phyloP scores from a whole-genome alignment of 331 rosid genomes.

The Rhamnella rubrinervis region DNA sequence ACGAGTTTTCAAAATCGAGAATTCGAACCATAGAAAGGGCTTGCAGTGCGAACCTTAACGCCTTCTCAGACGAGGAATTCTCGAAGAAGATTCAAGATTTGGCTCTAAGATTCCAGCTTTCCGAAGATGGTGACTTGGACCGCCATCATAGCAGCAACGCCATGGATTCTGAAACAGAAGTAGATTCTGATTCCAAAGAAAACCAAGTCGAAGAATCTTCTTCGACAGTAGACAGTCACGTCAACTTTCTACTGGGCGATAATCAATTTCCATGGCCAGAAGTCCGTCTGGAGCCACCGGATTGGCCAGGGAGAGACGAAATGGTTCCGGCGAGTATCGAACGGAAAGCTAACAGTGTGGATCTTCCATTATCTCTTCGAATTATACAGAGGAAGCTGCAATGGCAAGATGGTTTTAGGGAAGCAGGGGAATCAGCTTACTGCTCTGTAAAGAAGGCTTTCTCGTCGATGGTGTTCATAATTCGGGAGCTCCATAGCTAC shows the following conservation, averaged over 20 bases:
- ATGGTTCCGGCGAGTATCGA: conserved; percentile 57
- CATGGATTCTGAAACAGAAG: conserved; percentile 33
- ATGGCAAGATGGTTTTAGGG: conserved; percentile 57
- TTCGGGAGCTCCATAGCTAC: conserved; percentile 77
- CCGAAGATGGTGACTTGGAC: conserved; percentile 23
- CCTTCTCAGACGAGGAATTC: conserved; percentile 80
- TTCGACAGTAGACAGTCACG: not conserved
- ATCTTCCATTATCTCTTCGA: conserved; percentile 74
- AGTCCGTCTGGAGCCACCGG: conserved; percentile 33
- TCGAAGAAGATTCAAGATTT: conserved; percentile 70
- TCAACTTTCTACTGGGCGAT: conserved; percentile 19
- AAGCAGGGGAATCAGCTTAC: conserved; percentile 68
- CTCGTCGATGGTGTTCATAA: conserved; percentile 89
- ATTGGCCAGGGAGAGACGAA: conserved; percentile 47
- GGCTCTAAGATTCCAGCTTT: conserved; percentile 52
- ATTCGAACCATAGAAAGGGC: conserved; percentile 36
- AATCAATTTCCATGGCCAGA: conserved; percentile 38
- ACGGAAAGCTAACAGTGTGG: conserved; percentile 82
- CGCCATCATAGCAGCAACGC: not conserved
- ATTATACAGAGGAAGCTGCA: conserved; percentile 76
- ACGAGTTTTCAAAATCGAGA: conserved; percentile 20
- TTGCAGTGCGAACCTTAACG: conserved; percentile 58
- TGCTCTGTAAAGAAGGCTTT: conserved; percentile 82
- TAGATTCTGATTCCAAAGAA: conserved; percentile 1
- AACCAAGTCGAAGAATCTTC: conserved; percentile 1